phyloP scores from a whole-genome alignment of 176 grass and related monocot genomes.

The Eleusine coracana region DNA sequence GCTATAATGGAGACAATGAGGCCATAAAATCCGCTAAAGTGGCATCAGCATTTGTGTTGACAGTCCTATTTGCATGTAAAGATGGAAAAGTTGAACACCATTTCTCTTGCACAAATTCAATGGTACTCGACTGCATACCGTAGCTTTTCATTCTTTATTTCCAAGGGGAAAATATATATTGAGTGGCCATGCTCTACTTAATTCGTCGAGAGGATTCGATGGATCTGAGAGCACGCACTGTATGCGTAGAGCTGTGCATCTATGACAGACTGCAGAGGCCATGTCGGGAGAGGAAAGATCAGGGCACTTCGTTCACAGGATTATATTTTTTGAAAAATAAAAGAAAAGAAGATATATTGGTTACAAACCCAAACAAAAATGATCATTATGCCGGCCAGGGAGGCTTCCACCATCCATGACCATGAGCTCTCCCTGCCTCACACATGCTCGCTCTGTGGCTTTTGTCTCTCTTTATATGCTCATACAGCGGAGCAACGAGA shows the following conservation, averaged over 20 bases:
- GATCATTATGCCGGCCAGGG: conserved; percentile 15
- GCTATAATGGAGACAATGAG: conserved; percentile 34
- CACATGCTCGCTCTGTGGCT: conserved; percentile 38
- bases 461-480: conserved; percentile 43
- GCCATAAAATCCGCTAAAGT: conserved; percentile 47
- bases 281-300: conserved; percentile 38
- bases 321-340: neutral
- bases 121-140: neutral
- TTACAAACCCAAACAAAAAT: conserved; percentile 6
- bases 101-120: neutral
- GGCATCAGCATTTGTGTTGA: neutral
- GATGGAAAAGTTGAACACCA: conserved; percentile 28
- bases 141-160: neutral
- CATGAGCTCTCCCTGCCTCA: conserved; percentile 3
- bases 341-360: neutral
- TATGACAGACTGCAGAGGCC: conserved; percentile 35
- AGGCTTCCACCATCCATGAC: neutral
- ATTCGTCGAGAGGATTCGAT: neutral
- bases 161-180: neutral
- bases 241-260: conserved; percentile 21
- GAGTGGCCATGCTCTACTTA: neutral
- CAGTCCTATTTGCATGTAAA: conserved; percentile 34
- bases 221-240: conserved; percentile 14
- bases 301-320: neutral
- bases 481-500: conserved; percentile 53